Evolutionary conservation across 1,284 basidiomycete genomes (phyloP).

Genomic region (Rhizopogon hawkerae): DNA sequence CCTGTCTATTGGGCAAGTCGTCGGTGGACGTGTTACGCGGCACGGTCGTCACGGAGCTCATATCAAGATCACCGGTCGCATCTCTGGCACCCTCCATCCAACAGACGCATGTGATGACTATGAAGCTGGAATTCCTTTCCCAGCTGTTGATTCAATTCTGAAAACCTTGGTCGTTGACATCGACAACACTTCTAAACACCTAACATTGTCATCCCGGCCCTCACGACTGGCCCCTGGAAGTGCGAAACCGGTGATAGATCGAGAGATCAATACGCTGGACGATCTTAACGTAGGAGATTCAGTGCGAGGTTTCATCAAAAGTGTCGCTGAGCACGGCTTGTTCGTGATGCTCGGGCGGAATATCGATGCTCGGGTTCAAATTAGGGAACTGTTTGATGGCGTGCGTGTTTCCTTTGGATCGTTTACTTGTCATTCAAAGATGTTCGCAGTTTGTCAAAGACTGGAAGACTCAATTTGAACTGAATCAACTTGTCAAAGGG

Average conservation of each 20-base stretch:
- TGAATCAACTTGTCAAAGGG: slow-evolving; percentile 82
- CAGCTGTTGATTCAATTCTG: slow-evolving; percentile 58
- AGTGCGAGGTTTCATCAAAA: slow-evolving; percentile 86
- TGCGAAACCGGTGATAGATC: slow-evolving; percentile 51
- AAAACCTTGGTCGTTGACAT: slow-evolving; percentile 65
- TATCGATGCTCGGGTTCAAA: slow-evolving; percentile 87
- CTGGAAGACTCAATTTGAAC: slow-evolving; percentile 79
- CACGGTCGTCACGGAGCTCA: slow-evolving; percentile 63
- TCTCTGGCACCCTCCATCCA: slow-evolving; percentile 71
- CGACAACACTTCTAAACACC: slow-evolving; percentile 50
- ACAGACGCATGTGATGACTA: slow-evolving; percentile 82
- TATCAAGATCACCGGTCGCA: slow-evolving; percentile 62
- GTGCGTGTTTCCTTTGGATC: slow-evolving; percentile 32
- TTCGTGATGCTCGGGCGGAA: slow-evolving; percentile 82
- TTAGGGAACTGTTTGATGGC: slow-evolving; percentile 87
- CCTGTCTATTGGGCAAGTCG: slow-evolving; percentile 60
- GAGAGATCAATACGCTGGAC: slow-evolving; percentile 54
- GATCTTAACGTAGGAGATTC: slow-evolving; percentile 68
- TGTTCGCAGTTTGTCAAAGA: slow-evolving; percentile 79
- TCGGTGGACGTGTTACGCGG: slow-evolving; percentile 71
- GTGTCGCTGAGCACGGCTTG: slow-evolving; percentile 79
- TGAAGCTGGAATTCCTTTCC: slow-evolving; percentile 48
- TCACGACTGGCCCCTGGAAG: slow-evolving; percentile 57
- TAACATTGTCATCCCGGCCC: slow-evolving; percentile 72
- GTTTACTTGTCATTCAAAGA: slow-evolving; percentile 8